Base-by-base conservation (phyloP, 129 eudicot genomes). In the Pulicaria dysenterica region DNA sequence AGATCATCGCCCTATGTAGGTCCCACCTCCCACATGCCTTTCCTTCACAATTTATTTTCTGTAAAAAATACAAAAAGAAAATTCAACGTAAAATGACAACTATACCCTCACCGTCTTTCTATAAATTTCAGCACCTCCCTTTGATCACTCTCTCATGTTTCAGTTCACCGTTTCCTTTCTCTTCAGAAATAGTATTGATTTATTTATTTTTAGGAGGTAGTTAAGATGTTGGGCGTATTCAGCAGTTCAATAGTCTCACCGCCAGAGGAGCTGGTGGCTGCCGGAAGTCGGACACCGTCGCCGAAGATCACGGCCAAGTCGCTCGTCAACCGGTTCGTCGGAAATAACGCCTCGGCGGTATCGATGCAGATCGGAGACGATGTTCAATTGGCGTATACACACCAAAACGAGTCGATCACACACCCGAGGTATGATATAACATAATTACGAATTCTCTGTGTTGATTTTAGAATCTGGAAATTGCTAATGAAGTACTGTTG, bases 241-340 rank as follows among this genome's bases (percentile, higher is more conserved):
- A 87, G 93, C 73, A 85, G 89, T 75, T 82, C 95, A 15, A 86
- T 94, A 6, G 81, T 94, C 37, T 87, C 96, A 1, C 96, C 98
- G 53, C 98, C 98, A 79, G 96, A 90, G 72, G 98, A 90, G 88
- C 84, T 94, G 68, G 98, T 94, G 74, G 96, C 93, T 0, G 98
- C 98, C 78, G 98, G 98, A 39, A 87, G 96, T 76, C 79, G 98
- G 58, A 90, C 98, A 6, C 98, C 98, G 79, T 94, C 98, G 70
- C 98, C 98, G 54, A 94, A 94, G 83, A 87, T 66, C 69, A 76
- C 86, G 38, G 81, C 95, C 58, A 80, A 74, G 64, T 87, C 90
- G 67, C 89, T 94, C 50, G 67, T 94, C 66, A 80, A 82, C 45
- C 82, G 95, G 66, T 94, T 94, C 79, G 72, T 84, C 12, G 77